Evolutionary conservation across 768 basidiomycete species (phyloP).

Genomic region (Mycena epipterygia): DNA sequence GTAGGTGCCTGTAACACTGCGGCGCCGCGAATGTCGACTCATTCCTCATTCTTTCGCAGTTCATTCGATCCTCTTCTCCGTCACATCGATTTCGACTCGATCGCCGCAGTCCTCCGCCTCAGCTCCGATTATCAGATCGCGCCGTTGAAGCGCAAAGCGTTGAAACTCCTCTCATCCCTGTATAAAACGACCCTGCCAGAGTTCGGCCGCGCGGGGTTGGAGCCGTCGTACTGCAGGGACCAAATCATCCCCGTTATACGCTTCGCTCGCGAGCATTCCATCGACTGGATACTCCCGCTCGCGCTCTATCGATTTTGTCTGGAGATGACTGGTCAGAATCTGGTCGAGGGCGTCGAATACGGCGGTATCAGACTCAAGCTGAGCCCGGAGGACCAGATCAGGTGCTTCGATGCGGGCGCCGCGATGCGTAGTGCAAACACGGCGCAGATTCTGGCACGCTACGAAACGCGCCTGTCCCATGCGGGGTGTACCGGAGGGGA

Average conservation of each 20-base stretch:
- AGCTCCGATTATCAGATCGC: neutral
- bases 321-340: neutral
- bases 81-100: constrained; percentile 2
- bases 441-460: neutral
- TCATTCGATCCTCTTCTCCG: neutral
- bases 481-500: constrained; percentile 10
- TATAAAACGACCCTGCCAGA: neutral
- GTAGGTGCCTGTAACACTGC: neutral
- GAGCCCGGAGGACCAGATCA: neutral
- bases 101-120: constrained; percentile 16
- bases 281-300: constrained; percentile 22
- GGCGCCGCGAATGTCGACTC: no score
- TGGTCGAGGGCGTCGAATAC: constrained; percentile 4
- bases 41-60: neutral
- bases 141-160: neutral
- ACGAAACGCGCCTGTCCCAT: neutral
- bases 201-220: neutral
- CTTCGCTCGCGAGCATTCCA: neutral
- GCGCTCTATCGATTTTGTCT: constrained; percentile 14
- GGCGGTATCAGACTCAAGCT: no score
- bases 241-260: constrained; percentile 4
- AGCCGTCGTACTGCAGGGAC: constrained; percentile 5
- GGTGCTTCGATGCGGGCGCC: neutral
- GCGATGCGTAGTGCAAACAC: neutral
- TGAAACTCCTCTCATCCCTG: constrained; percentile 1